Base-by-base conservation (phyloP, 495 filamentous ascomycete species). In the Jackrogersella minutella region DNA sequence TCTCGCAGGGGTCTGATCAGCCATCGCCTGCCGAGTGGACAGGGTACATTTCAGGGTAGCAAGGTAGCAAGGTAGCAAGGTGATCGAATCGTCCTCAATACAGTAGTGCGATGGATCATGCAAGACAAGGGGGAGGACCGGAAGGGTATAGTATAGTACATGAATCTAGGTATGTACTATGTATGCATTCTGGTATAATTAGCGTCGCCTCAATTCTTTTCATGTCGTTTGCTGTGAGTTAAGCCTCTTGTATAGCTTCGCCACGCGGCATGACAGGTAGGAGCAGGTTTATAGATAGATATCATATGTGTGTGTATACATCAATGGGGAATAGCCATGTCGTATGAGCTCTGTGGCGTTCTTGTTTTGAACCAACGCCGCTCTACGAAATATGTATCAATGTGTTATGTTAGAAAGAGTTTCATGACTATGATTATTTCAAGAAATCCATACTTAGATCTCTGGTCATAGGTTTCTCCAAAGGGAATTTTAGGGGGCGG, bases 21-120 rank as follows among this genome's bases (percentile, higher is more conserved):
- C 72, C 72, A 74, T 72, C 62, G 61, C 70, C 59, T 72, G 66
- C 70, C 70, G 70, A 64, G 54, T 67, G 57, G 66, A 72, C 70
- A 72, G 72, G 72, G 72, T 54, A 63, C 52, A 36, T 47, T 71
- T 71, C 72, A 74, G 72, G 72, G 72, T 73, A 68, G 64, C 53
- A 72, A 68, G 72, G 72, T 72, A 68, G 66, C 72, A 74, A 69
- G 72, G 72, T 73, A 68, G 64, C 53, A 73, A 68, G 70, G 68
- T 72, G 70, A 74, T 70, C 66, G 69, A 73, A 71, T 73, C 59
- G 68, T 66, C 68, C 58, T 67, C 47, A 58, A 69, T 64, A 73
- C 70, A 66, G 66, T 69, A 69, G 66, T 69, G 66, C 66, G 66
- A 69, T 69, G 66, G 66, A 69, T 69, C 66, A 69, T 69, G 66